Base-by-base conservation (phyloP, 805 yeast species). In the Wickerhamiella parazyma region DNA sequence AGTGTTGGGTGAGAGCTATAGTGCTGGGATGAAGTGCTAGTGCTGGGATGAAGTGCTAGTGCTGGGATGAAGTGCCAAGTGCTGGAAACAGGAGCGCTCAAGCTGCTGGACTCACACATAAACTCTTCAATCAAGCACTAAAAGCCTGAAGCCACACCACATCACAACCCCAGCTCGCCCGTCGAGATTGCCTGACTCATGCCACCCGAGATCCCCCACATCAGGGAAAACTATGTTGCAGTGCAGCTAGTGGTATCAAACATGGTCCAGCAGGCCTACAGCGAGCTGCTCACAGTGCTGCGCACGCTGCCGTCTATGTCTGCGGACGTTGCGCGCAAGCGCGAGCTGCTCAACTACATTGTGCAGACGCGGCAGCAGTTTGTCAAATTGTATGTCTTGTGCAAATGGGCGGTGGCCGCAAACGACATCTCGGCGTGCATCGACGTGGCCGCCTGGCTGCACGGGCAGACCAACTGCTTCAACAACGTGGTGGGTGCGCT, bases 371-470 rank as follows among this genome's bases (percentile, higher is more conserved):
- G 97, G 45, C 86, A 84, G 55, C 91, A 87, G 54, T 85, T 80
- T 56, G 73, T 87, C 47, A 77, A 89, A 58, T 59, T 87, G 2
- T 86, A 84, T 52, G 95, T 94, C 2, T 63, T 91, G 33, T 73
- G 80, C 42, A 87, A 89, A 61, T 91, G 99, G 99, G 74, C 86
- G 3, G 71, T 74, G 10, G 78, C 76, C 26, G 70, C 87, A 4
- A 69, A 74, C 38, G 83, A 80, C 41, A 76, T 89, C 47, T 75
- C 79, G 36, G 71, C 70, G 42, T 67, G 87, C 49, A 86, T 91
- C 45, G 97, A 91, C 63, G 68, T 89, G 17, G 73, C 93, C 47
- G 80, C 82, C 49, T 91, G 94, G 91, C 69, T 91, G 33, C 68
- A 91, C 48, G 77, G 76, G 39, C 93, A 85, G 54, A 82, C 83